Evolutionary conservation across 805 yeast genomes (phyloP).

Genomic region (Clavispora fructus): DNA sequence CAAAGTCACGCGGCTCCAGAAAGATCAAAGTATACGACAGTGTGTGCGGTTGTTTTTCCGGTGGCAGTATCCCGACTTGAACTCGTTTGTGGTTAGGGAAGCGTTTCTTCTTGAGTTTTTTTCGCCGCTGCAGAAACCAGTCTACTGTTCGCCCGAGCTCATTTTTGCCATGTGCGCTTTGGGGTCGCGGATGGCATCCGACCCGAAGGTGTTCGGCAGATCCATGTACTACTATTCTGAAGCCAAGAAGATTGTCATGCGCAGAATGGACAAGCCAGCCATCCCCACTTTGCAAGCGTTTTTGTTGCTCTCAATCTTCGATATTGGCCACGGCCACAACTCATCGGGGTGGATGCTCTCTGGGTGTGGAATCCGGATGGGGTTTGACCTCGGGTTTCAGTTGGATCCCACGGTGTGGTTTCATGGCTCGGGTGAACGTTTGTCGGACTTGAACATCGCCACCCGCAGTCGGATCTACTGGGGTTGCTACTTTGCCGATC

Average conservation of each 20-base stretch:
- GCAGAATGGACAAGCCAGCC: neutral
- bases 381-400: constrained; percentile 4
- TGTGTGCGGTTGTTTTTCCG: constrained; percentile 1
- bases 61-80: constrained; percentile 3
- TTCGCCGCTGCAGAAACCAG: neutral
- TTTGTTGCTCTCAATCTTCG: constrained; percentile 1
- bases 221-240: neutral
- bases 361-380: constrained; percentile 3
- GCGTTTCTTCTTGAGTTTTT: constrained; percentile 2
- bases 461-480: constrained; percentile 1
- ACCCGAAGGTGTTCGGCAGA: neutral
- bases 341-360: constrained; percentile 4
- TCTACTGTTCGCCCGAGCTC: constrained; percentile 3
- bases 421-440: neutral
- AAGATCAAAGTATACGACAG: neutral
- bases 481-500: constrained; percentile 4
- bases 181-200: constrained; percentile 2
- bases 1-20: neutral
- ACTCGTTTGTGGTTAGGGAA: constrained; percentile 2
- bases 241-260: neutral
- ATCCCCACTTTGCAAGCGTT: constrained; percentile 2
- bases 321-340: constrained; percentile 2
- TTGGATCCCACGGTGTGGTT: constrained; percentile 2
- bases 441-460: neutral
- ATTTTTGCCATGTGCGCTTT: constrained; percentile 1